These are phyloP conservation scores for Calonectria fujianensis DNA, from an alignment of 2,329 filamentous ascomycete genomes.

Conservation along the genomic window DNA sequence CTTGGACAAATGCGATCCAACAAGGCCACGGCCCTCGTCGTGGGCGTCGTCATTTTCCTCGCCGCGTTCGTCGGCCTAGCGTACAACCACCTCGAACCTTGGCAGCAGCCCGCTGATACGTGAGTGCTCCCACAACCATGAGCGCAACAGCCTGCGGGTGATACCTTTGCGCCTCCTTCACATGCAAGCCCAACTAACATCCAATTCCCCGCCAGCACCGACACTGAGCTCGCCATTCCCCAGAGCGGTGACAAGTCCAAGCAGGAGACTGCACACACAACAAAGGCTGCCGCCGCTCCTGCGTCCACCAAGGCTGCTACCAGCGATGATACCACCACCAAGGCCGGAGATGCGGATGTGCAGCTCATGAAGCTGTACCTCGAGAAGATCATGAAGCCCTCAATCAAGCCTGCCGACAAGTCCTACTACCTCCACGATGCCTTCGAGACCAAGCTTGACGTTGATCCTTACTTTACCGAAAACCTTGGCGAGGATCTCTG, in stretches of 20 bases:
- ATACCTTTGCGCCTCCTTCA: neutral
- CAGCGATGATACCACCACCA: neutral
- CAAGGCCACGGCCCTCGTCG: conserved; percentile 55
- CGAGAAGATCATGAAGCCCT: conserved; percentile 58
- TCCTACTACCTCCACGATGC: conserved; percentile 58
- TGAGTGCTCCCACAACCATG: conserved; percentile 39
- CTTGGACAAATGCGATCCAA: conserved; percentile 58
- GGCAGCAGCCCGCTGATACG: conserved; percentile 53
- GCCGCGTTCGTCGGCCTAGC: conserved; percentile 57
- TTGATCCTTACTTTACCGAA: conserved; percentile 57
- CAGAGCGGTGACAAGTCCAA: conserved; percentile 37
- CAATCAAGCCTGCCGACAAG: conserved; percentile 51
- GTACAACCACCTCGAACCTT: conserved; percentile 59
- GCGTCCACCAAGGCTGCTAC: neutral
- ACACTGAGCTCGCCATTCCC: conserved; percentile 49
- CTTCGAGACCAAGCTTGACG: conserved; percentile 58
- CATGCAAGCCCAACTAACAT: conserved; percentile 34
- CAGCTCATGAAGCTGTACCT: conserved; percentile 59
- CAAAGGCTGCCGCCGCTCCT: conserved; percentile 2
- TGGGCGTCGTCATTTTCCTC: conserved; percentile 58
- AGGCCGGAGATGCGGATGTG: conserved; percentile 38
- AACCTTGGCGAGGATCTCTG: conserved; percentile 63
- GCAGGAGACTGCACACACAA: conserved; percentile 2
- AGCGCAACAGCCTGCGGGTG: neutral
- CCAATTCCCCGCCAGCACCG: conserved; percentile 42